Conservation (phyloP, 2,329 filamentous ascomycete species). For the Cladophialophora exuberans region DNA sequence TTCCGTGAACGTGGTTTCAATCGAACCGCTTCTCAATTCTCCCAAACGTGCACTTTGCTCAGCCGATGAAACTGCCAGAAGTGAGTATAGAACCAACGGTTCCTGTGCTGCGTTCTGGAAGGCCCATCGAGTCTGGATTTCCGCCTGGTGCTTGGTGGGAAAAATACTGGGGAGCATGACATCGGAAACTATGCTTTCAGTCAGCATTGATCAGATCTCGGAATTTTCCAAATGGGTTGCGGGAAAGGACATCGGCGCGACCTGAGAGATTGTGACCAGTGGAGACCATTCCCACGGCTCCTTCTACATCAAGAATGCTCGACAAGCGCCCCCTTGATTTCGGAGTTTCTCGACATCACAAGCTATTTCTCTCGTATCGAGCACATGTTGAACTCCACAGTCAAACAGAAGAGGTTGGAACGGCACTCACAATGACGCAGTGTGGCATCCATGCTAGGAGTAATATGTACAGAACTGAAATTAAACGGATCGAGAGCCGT, state of each 20-base stretch:
- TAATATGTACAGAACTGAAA: constrained; percentile 18
- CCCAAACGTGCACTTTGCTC: constrained; percentile 17
- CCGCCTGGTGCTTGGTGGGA: constrained; percentile 19
- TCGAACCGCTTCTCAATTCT: constrained; percentile 14
- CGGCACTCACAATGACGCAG: constrained; percentile 20
- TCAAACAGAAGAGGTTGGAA: background rate
- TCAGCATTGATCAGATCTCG: background rate
- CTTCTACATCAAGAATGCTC: background rate
- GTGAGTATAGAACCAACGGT: constrained; percentile 18
- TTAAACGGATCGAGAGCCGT: constrained; percentile 18
- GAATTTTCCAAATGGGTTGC: background rate
- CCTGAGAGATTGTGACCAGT: background rate
- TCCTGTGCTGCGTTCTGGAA: constrained; percentile 20
- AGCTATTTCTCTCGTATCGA: no score
- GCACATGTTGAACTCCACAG: no score
- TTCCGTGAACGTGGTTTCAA: constrained; percentile 23
- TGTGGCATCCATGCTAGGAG: constrained; percentile 18
- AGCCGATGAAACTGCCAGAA: constrained; percentile 16
- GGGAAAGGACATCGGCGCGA: background rate
- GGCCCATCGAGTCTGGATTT: constrained; percentile 22
- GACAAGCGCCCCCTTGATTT: background rate
- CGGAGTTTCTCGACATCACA: no score
- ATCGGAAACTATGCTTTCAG: constrained; percentile 16
- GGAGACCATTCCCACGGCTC: no score
- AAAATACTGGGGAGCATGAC: constrained; percentile 22